phyloP scores from a whole-genome alignment of 169 alveolate species.

The Plasmodium yoelii region DNA sequence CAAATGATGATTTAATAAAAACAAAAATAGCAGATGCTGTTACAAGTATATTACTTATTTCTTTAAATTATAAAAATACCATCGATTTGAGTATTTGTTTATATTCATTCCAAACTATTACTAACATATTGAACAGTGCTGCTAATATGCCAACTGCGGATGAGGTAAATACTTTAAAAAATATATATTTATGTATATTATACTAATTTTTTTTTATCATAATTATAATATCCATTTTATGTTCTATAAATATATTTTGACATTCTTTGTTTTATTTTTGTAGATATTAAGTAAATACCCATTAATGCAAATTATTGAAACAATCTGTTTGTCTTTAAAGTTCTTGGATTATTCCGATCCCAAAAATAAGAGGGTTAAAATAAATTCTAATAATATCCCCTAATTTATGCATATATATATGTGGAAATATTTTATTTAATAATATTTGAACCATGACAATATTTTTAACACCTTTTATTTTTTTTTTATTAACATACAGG shows the following conservation, averaged over 20 bases:
- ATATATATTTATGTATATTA: no score
- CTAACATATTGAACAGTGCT: slow-evolving; percentile 61
- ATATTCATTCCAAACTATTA: slow-evolving; percentile 35
- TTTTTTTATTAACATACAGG: slow-evolving; percentile 5
- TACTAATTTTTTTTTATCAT: neutral
- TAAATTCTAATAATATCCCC: neutral
- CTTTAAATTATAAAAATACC: slow-evolving; percentile 57
- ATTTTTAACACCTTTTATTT: neutral
- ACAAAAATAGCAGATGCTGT: slow-evolving; percentile 49
- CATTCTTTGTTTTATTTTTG: neutral
- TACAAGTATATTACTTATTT: slow-evolving; percentile 60
- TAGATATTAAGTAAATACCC: slow-evolving; percentile 72
- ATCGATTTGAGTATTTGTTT: slow-evolving; percentile 63
- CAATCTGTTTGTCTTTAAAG: slow-evolving; percentile 43
- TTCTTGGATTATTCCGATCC: slow-evolving; percentile 73
- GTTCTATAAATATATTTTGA: neutral
- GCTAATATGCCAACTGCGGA: slow-evolving; percentile 36
- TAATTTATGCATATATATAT: neutral
- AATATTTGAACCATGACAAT: neutral
- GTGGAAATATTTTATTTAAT: neutral
- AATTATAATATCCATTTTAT: neutral
- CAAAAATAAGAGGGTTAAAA: slow-evolving; percentile 51
- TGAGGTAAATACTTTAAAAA: slow-evolving; percentile 23
- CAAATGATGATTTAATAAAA: slow-evolving; percentile 61
- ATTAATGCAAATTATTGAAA: slow-evolving; percentile 56